phyloP scores from a whole-genome alignment of 208 protist species.

The Acanthamoeba divionensis region DNA sequence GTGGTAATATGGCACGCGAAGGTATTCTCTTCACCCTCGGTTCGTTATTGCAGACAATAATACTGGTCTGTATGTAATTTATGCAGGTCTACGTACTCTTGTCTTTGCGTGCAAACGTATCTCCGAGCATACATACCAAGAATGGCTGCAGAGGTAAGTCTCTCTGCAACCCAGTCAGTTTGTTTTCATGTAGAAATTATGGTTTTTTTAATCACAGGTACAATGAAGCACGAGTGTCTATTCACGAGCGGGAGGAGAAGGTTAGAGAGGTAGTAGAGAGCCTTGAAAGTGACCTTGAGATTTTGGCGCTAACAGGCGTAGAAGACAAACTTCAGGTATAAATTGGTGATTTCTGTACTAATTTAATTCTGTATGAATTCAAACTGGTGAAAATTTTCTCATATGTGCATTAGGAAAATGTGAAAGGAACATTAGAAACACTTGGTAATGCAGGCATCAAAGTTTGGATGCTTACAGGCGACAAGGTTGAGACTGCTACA shows the following conservation, averaged over 20 bases:
- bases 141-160: slow-evolving; percentile 74
- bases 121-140: slow-evolving; percentile 83
- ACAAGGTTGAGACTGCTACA: slow-evolving; percentile 93
- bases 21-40: slow-evolving; percentile 61
- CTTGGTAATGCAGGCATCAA: slow-evolving; percentile 96
- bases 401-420: slow-evolving; percentile 64
- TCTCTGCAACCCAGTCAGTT: neutral
- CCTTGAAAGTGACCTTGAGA: slow-evolving; percentile 84
- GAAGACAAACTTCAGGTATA: slow-evolving; percentile 96
- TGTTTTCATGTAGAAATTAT: neutral
- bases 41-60: too few species aligned
- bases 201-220: neutral
- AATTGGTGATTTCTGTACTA: neutral
- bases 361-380: neutral
- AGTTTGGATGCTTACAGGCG: slow-evolving; percentile 98
- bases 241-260: slow-evolving; percentile 59
- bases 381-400: neutral
- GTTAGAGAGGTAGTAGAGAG: slow-evolving; percentile 82
- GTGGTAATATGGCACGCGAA: slow-evolving; percentile 93
- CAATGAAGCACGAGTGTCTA: slow-evolving; percentile 59
- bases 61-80: neutral
- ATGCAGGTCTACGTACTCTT: slow-evolving; percentile 72
- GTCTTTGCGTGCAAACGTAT: slow-evolving; percentile 81
- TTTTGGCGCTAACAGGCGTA: slow-evolving; percentile 92
- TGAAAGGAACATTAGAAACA: slow-evolving; percentile 89